Conservation (phyloP, 306 rosid species). For the Ammopiptanthus mongolicus region DNA sequence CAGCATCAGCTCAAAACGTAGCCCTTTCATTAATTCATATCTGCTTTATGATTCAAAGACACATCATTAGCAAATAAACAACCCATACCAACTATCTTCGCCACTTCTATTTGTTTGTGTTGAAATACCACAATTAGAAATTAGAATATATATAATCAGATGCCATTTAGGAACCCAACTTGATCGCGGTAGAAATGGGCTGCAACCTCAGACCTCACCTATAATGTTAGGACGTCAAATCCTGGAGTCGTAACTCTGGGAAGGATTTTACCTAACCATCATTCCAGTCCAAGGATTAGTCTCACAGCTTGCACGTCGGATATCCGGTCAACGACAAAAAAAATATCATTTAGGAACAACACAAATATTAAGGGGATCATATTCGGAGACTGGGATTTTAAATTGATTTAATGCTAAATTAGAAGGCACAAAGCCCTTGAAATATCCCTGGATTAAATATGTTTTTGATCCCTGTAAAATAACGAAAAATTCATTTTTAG, state of each 20-base stretch:
- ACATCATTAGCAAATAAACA: background rate
- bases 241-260: no score
- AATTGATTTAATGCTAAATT: background rate
- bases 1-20: background rate
- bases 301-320: no score
- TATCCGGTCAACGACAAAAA: no score
- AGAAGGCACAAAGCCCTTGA: background rate
- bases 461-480: no score
- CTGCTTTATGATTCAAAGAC: conserved; percentile 10
- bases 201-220: no score
- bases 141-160: background rate
- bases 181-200: no score
- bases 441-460: no score
- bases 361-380: background rate
- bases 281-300: no score
- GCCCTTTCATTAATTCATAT: background rate
- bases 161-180: background rate
- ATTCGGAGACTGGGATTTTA: background rate
- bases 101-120: background rate
- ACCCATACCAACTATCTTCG: conserved; percentile 3
- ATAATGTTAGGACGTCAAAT: no score
- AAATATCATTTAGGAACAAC: background rate
- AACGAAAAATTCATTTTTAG: no score
- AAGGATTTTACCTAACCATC: no score
- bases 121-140: background rate